phyloP scores from a whole-genome alignment of 371 early-diverging fungal genomes.

The Syncephalastrum contaminatum region DNA sequence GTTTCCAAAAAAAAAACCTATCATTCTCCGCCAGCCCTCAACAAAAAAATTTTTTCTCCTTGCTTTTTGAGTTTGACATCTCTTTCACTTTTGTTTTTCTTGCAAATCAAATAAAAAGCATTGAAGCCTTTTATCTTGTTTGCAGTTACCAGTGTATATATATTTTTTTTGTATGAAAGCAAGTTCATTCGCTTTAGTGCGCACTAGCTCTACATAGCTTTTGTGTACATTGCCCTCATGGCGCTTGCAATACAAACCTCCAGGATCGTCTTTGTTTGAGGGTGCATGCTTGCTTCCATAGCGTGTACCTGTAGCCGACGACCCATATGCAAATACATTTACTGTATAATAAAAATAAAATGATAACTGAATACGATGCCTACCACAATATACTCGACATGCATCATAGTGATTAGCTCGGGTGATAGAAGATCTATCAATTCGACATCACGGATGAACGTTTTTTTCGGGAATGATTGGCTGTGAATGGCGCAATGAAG shows the following conservation, averaged over 20 bases:
- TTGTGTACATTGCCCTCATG: conserved; percentile 5
- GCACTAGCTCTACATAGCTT: conserved; percentile 6
- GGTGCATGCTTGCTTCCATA: neutral
- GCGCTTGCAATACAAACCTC: conserved; percentile 10
- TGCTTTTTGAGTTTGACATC: conserved; percentile 6
- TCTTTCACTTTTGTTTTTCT: conserved; percentile 1
- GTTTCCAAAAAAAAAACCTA: too few relatives aligned
- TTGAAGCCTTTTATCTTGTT: conserved; percentile 1
- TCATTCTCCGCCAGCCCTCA: too few relatives aligned
- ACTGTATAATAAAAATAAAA: conserved; percentile 1
- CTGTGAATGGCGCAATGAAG: neutral
- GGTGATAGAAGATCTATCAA: neutral
- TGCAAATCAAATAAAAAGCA: conserved; percentile 1
- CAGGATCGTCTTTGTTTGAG: conserved; percentile 12
- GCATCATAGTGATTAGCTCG: neutral
- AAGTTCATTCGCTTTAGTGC: conserved; percentile 15
- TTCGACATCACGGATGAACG: neutral
- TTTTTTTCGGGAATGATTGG: conserved; percentile 4
- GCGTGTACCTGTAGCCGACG: conserved; percentile 3
- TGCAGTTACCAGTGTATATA: neutral
- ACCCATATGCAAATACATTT: neutral
- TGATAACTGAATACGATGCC: neutral
- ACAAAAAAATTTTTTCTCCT: neutral
- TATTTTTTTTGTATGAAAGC: conserved; percentile 1
- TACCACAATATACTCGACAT: neutral